Conservation (phyloP, 1,284 basidiomycete species). For the Ganoderma sp. region DNA sequence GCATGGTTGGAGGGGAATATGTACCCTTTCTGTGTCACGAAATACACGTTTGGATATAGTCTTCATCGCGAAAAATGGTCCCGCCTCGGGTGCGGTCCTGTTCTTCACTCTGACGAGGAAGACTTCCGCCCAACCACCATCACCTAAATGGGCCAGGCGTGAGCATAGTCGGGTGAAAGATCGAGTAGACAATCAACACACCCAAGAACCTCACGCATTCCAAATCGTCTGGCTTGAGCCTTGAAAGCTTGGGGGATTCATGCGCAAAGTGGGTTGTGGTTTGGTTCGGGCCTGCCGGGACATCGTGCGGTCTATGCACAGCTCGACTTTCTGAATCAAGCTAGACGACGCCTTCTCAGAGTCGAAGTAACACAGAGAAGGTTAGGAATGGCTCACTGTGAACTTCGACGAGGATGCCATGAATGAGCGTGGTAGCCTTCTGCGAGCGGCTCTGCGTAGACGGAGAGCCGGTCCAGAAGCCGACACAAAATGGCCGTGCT, state of each 20-base stretch:
- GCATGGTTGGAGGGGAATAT: slow-evolving; percentile 14
- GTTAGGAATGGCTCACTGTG: background rate
- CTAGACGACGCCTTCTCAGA: background rate
- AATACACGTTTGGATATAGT: slow-evolving; percentile 44
- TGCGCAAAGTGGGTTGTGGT: background rate
- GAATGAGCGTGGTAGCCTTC: background rate
- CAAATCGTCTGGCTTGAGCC: slow-evolving; percentile 18
- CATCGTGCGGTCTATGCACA: no score
- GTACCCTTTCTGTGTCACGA: slow-evolving; percentile 39
- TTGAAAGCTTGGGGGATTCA: background rate
- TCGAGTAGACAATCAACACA: background rate
- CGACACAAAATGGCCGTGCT: slow-evolving; percentile 19
- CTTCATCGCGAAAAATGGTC: slow-evolving; percentile 50
- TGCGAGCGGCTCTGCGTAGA: background rate
- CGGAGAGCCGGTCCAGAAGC: slow-evolving; percentile 5
- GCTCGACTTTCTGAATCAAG: background rate
- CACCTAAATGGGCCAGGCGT: slow-evolving; percentile 10
- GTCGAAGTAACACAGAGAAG: no score
- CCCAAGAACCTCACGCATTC: slow-evolving; percentile 22
- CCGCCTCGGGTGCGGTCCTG: slow-evolving; percentile 39
- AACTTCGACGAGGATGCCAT: slow-evolving; percentile 3
- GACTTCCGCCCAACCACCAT: slow-evolving; percentile 37
- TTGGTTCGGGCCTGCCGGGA: background rate
- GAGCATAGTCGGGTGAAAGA: background rate
- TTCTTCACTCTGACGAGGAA: slow-evolving; percentile 46